Conservation (phyloP, 2,329 filamentous ascomycete genomes). For the Fusarium circinatum region DNA sequence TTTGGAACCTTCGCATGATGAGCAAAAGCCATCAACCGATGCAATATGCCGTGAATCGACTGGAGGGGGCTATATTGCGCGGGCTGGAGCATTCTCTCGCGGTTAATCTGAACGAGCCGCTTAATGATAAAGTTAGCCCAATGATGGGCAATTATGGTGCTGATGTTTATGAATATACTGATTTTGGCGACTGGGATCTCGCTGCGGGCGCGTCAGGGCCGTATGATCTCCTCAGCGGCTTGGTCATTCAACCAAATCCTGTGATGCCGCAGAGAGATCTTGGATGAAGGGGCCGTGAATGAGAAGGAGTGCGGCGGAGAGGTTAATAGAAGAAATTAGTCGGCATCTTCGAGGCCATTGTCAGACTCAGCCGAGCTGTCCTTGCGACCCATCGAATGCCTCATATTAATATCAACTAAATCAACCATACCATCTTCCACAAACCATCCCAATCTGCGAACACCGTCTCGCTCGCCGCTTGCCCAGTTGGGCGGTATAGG, state of each 20-base stretch:
- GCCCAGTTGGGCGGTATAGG: conserved; percentile 30
- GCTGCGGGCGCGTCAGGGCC: conserved; percentile 42
- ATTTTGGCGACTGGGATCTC: conserved; percentile 50
- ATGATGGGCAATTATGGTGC: conserved; percentile 42
- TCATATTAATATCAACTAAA: conserved; percentile 41
- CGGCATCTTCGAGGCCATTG: conserved; percentile 30
- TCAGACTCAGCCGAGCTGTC: conserved; percentile 32
- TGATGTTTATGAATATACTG: conserved; percentile 47
- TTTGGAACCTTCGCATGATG: conserved; percentile 49
- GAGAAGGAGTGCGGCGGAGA: neutral
- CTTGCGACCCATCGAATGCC: conserved; percentile 27
- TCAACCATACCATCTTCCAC: conserved; percentile 47
- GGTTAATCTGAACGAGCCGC: conserved; percentile 48
- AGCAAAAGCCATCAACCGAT: conserved; percentile 52
- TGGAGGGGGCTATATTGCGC: conserved; percentile 52
- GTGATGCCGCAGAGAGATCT: conserved; percentile 42
- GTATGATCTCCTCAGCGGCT: conserved; percentile 45
- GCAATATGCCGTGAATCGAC: conserved; percentile 51
- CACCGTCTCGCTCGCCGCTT: conserved; percentile 8
- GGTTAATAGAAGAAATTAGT: conserved; percentile 29
- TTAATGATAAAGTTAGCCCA: conserved; percentile 45
- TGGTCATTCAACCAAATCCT: conserved; percentile 39
- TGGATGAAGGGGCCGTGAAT: conserved; percentile 13
- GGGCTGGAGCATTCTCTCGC: conserved; percentile 51
- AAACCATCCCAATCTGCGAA: conserved; percentile 45